Evolutionary conservation across 23 red algal species (phyloP).

Genomic region (Gracilaria gracilis): DNA sequence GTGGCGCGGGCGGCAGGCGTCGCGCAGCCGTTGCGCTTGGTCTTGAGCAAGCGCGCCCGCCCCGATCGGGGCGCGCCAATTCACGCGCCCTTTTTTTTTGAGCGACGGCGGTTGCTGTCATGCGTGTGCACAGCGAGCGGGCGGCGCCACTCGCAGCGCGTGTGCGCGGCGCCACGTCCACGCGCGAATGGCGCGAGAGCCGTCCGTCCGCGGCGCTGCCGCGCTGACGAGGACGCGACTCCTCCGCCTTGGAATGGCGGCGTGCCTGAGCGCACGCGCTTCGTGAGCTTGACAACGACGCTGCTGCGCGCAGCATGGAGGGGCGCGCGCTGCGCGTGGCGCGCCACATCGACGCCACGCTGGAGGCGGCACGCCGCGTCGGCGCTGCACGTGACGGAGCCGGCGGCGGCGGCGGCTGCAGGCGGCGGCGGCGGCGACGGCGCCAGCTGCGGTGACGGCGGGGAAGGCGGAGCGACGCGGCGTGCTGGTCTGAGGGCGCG

Average conservation of each 20-base stretch:
- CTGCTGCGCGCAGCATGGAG: neutral
- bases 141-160: neutral
- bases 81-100: constrained; percentile 20
- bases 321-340: neutral
- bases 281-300: too few relatives aligned
- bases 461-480: neutral
- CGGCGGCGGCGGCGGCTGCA: neutral
- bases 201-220: neutral
- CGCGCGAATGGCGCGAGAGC: neutral
- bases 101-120: neutral
- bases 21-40: neutral
- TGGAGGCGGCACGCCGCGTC: neutral
- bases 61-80: constrained; percentile 30
- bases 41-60: neutral
- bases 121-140: constrained; percentile 14
- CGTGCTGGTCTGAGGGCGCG: too few relatives aligned
- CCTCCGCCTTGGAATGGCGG: neutral
- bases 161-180: neutral
- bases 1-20: neutral
- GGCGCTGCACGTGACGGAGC: neutral
- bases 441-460: too few relatives aligned
- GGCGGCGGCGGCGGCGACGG: neutral
- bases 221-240: neutral
- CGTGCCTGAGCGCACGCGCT: neutral
- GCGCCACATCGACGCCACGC: neutral